These are phyloP conservation scores for Staphylotrichum tortipilum DNA, from an alignment of 495 filamentous ascomycete genomes.

Conservation along the genomic window DNA sequence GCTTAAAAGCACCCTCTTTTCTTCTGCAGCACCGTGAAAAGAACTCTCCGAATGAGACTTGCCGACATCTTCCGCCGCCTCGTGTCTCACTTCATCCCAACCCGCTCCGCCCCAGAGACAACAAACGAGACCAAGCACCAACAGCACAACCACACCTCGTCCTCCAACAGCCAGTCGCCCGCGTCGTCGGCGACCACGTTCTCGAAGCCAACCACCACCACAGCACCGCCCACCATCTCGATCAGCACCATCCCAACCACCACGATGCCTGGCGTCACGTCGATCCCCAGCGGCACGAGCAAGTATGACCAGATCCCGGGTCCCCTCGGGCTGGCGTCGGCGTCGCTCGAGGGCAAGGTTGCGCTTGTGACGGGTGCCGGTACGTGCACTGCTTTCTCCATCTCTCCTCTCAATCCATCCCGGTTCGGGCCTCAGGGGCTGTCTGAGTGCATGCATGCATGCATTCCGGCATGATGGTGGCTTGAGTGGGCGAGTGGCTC, in stretches of 20 bases:
- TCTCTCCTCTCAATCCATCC: neutral
- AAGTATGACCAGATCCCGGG: constrained; percentile 41
- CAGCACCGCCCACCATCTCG: neutral
- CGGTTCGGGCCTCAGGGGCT: no score
- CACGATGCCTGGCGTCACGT: constrained; percentile 34
- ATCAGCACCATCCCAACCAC: constrained; percentile 11
- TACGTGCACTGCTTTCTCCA: constrained; percentile 16
- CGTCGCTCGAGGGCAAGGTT: constrained; percentile 44
- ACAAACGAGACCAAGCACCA: constrained; percentile 14
- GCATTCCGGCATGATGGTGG: neutral
- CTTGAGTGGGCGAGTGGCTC: neutral
- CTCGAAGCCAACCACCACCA: constrained; percentile 1
- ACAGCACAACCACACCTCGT: no score
- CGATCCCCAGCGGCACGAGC: constrained; percentile 11
- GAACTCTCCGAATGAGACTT: constrained; percentile 14
- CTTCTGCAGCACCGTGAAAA: neutral
- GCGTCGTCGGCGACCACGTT: constrained; percentile 12
- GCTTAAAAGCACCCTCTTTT: neutral
- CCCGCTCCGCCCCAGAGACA: constrained; percentile 14
- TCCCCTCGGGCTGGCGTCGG: constrained; percentile 39
- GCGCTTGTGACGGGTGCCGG: constrained; percentile 42
- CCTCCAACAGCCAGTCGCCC: neutral
- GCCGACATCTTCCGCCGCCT: constrained; percentile 20
- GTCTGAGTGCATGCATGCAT: no score
- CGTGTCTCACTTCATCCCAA: constrained; percentile 18